Evolutionary conservation across 2,329 filamentous ascomycete genomes (phyloP), one percentile per base, ranked within the genome.

Genomic region (Phialemoniopsis sp.): DNA sequence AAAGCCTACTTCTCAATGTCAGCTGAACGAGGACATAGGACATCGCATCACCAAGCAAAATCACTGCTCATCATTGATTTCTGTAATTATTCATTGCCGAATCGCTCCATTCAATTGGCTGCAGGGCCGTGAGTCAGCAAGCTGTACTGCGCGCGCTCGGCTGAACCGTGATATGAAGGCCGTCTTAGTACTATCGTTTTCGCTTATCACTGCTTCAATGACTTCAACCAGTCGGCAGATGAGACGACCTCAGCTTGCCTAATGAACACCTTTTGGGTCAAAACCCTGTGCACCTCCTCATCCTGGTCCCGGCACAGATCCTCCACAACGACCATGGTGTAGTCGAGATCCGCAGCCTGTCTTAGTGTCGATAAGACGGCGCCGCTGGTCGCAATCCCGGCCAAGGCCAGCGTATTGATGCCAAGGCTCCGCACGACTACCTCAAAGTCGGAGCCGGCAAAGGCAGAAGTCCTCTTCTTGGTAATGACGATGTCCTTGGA

Each of bases 291-390:
- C 7, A 60, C 46, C n/a, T 59, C 55, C 10, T 47, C 41, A 14
- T 62, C 47, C 1, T 36, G 35, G 45, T 66, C 62, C 44, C 59
- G 45, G 38, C 62, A 64, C 7, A 61, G 44, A 44, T 66, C 61
- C 16, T 48, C 45, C 32, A 66, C 37, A 8, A 64, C 53, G 5
- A 51, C 55, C 32, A 65, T 31, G 12, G 42, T 38, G 32, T 60
- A 63, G 42, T 66, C 63, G 41, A 56, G 36, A 48, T 66, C 62
- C 26, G 51, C 51, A 6, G 58, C 62, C 37, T 58, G 48, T 12
- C 57, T 53, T 18, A 63, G 47, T 4, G 62, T 65, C 13, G 59
- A 63, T 14, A 66, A 44, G 8, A 64, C 60, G 10, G 56, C 59
- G 9, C 60, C 61, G 29, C 58, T 55, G 3, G 62, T 63, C 18